Evolutionary conservation across 2,329 filamentous ascomycete species (phyloP), one percentile per base, ranked within the genome.

Genomic region (Aurifilum marmelostoma): DNA sequence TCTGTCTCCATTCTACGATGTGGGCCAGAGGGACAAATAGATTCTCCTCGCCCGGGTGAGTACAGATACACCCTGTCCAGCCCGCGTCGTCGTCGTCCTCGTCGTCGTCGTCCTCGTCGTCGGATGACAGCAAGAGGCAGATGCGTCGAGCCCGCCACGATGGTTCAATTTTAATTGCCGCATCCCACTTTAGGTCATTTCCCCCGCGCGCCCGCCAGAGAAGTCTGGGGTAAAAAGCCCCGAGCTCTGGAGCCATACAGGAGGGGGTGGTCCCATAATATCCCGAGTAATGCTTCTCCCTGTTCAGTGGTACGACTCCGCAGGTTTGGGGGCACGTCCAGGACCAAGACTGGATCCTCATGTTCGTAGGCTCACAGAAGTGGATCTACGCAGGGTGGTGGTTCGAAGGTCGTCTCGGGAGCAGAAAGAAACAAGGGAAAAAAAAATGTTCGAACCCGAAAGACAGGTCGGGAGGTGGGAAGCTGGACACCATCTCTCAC

Each of bases 151-250:
- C 41, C 24, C n/a, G 47, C 47, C n/a, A 27, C 12, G 50, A 54
- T 54, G 3, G 16, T 27, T 39, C 8, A 34, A n/a, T n/a, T 8
- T 34, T 21, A 11, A 47, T 47, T 47, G 3, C 5, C 52, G 60
- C 24, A 63, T 63, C 60, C n/a, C 39, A 18, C 21, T 50, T 63
- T 47, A 2, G 60, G 60, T 50, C 3, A 63, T 29, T 63, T 63
- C 34, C 60, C 60, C 60, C 60, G 41, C 60, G 60, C 39, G 39
- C 60, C 41, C 7, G 24, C 56, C 18, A 18, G 56, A 21, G 14
- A 32, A 62, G 37, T 63, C 60, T 43, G 60, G 60, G 60, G 60
- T 63, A 29, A 63, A 63, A 63, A 47, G 14, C 8, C 60, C 60
- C n/a, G 60, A 32, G 4, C 8, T 11, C 27, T 14, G 60, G 18